Evolutionary conservation across 140 eudicot species (phyloP).

Genomic region (Senecio squalidus): DNA sequence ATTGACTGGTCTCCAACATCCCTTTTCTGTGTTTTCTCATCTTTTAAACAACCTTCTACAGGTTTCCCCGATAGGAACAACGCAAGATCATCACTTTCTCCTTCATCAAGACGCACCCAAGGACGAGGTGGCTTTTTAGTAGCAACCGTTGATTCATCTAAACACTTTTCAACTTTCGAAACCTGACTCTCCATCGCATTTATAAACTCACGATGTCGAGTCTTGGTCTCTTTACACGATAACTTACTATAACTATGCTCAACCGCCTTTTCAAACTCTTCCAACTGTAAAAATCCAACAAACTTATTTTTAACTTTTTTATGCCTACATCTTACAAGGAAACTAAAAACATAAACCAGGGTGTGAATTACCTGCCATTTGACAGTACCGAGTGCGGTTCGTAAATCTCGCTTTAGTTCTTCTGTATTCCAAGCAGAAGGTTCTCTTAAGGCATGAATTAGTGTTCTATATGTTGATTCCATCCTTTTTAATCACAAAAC

Average conservation of each 20-base stretch:
- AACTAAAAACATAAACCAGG: not conserved
- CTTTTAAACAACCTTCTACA: slow-evolving; percentile 19
- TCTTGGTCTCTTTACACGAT: slow-evolving; percentile 49
- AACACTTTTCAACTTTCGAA: slow-evolving; percentile 42
- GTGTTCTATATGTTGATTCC: slow-evolving; percentile 89
- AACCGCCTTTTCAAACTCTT: slow-evolving; percentile 75
- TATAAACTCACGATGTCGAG: slow-evolving; percentile 58
- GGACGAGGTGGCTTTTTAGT: slow-evolving; percentile 68
- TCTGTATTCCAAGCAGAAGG: slow-evolving; percentile 55
- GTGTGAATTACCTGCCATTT: slow-evolving; percentile 79
- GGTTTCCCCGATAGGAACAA: slow-evolving; percentile 57
- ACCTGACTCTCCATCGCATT: slow-evolving; percentile 63
- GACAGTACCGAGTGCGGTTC: slow-evolving; percentile 73
- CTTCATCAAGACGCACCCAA: slow-evolving; percentile 76
- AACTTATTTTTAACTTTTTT: too few species aligned
- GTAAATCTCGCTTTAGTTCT: slow-evolving; percentile 70
- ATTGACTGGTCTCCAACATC: too few species aligned
- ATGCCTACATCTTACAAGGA: too few species aligned
- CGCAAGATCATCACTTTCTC: slow-evolving; percentile 68
- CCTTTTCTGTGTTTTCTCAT: too few species aligned
- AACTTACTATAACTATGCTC: slow-evolving; percentile 39
- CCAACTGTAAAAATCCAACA: slow-evolving; percentile 49
- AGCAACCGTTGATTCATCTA: slow-evolving; percentile 46
- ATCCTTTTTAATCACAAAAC: too few species aligned
- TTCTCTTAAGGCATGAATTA: slow-evolving; percentile 67